Conservation (phyloP, 2,329 filamentous ascomycete genomes). For the Davidsoniella eucalypti region DNA sequence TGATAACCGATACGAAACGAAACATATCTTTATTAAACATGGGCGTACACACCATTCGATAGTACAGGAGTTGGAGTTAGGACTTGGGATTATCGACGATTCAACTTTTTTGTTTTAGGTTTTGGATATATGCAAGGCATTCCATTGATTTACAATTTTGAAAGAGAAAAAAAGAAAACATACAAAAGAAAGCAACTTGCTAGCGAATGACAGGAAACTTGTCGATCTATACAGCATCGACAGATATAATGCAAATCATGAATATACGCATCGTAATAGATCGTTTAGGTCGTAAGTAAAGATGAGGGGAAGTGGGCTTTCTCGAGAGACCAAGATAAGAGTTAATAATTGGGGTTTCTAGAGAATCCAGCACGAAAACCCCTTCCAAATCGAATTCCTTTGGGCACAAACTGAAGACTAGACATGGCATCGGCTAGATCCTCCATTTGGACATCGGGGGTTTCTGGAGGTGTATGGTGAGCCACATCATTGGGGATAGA, state of each 20-base stretch:
- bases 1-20: neutral
- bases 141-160: too few relatives aligned
- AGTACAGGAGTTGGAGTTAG: constrained; percentile 4
- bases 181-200: too few relatives aligned
- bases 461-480: constrained; percentile 4
- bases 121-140: neutral
- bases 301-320: constrained; percentile 10
- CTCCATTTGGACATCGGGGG: constrained; percentile 39
- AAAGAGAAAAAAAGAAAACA: too few relatives aligned
- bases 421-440: constrained; percentile 53
- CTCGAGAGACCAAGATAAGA: too few relatives aligned
- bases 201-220: too few relatives aligned
- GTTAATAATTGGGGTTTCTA: constrained; percentile 21
- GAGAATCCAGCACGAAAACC: constrained; percentile 38
- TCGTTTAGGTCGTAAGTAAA: neutral
- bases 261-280: neutral
- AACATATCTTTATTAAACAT: neutral
- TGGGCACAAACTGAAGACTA: constrained; percentile 52
- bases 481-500: neutral
- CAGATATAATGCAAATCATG: too few relatives aligned
- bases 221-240: too few relatives aligned
- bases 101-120: neutral
- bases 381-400: constrained; percentile 48
- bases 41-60: neutral
- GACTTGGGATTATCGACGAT: neutral